Evolutionary conservation across 225 moss, liverwort and hornwort genomes (phyloP).

Genomic region (Takakia lepidozioides): DNA sequence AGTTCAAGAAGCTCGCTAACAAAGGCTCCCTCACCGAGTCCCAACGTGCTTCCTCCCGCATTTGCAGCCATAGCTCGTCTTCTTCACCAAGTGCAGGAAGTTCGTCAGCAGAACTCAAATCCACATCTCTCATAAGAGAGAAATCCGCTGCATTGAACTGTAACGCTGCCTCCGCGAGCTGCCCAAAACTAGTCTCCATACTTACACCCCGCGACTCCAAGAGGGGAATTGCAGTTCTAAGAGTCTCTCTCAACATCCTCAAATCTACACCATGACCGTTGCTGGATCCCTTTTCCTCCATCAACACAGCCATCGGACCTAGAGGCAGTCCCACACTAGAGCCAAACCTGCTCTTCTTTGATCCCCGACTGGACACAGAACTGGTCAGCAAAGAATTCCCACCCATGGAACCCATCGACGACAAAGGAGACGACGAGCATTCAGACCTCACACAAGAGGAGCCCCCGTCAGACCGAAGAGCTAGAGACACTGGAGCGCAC

Average conservation of each 20-base stretch:
- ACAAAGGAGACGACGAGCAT: conserved; percentile 43
- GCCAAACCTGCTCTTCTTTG: conserved; percentile 4
- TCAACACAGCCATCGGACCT: conserved; percentile 20
- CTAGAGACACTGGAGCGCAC: conserved; percentile 47
- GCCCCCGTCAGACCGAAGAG: conserved; percentile 35
- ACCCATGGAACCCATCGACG: conserved; percentile 4
- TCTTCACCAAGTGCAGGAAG: conserved; percentile 25
- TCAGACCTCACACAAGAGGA: conserved; percentile 37
- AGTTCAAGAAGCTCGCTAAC: conserved; percentile 52
- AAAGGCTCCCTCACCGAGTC: conserved; percentile 48
- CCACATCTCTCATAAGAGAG: conserved; percentile 11
- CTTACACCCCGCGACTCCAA: conserved; percentile 42
- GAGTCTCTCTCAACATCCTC: conserved; percentile 29
- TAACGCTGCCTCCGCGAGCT: conserved; percentile 9
- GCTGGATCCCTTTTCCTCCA: conserved; percentile 42
- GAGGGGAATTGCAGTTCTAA: conserved; percentile 26
- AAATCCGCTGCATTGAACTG: conserved; percentile 3
- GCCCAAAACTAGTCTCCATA: too few species aligned
- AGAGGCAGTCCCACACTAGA: too few species aligned
- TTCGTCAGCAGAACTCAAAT: conserved; percentile 19
- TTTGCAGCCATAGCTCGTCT: conserved; percentile 41
- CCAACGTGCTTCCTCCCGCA: conserved; percentile 50
- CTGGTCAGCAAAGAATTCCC: conserved; percentile 14
- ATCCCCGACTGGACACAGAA: neutral
- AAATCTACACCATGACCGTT: conserved; percentile 13